Evolutionary conservation across 228 moss, liverwort and hornwort species (phyloP).

Genomic region (Sphagnum fallax): DNA sequence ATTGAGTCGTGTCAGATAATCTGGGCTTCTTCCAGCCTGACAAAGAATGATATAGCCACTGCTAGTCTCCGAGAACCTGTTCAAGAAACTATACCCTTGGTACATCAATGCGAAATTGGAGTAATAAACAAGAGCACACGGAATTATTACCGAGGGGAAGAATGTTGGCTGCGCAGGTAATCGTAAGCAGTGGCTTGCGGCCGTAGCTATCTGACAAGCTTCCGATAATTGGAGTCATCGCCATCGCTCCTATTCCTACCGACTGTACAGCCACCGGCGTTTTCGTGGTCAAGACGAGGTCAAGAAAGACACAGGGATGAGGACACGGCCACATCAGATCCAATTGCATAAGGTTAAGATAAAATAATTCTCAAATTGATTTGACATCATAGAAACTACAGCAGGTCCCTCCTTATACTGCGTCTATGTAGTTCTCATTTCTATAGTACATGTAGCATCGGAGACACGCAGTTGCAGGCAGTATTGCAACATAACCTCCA

Average conservation of each 20-base stretch:
- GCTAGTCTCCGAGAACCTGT: too few species aligned
- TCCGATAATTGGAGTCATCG: conserved; percentile 27
- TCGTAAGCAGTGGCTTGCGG: conserved; percentile 21
- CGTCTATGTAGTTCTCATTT: too few species aligned
- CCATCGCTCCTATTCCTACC: conserved; percentile 18
- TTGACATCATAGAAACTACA: too few species aligned
- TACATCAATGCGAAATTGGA: too few species aligned
- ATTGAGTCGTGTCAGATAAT: neutral
- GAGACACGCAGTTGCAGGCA: too few species aligned
- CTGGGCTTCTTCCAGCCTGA: neutral
- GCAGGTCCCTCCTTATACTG: neutral
- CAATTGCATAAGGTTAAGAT: too few species aligned
- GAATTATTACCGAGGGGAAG: conserved; percentile 12
- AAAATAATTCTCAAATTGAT: too few species aligned
- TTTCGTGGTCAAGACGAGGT: neutral
- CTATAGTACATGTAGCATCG: neutral
- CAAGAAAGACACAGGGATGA: neutral
- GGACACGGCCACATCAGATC: neutral
- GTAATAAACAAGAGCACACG: neutral
- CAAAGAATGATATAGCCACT: neutral
- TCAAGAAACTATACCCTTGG: too few species aligned
- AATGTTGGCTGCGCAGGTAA: conserved; percentile 8
- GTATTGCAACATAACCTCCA: too few species aligned
- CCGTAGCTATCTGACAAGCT: conserved; percentile 35
- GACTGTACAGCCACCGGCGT: neutral